phyloP scores from a whole-genome alignment of 1,284 basidiomycete species.

The Puccinia polysora region DNA sequence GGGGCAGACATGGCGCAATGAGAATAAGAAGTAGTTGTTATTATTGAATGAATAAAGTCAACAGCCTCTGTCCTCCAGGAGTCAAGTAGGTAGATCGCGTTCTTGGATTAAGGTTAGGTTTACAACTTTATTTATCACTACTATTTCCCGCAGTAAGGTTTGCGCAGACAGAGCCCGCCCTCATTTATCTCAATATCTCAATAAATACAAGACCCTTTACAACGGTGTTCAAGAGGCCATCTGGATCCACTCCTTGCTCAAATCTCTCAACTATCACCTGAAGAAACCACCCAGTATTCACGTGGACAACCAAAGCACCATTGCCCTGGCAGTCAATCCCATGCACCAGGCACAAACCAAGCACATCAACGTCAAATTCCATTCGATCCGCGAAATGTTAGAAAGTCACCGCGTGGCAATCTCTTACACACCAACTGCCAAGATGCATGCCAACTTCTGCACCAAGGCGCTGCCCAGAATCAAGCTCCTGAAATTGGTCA shows the following conservation, averaged over 20 bases:
- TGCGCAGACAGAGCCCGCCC: no score
- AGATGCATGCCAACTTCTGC: slow-evolving; percentile 56
- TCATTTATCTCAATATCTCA: no score
- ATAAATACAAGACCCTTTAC: not conserved
- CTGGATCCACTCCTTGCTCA: not conserved
- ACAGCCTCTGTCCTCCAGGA: no score
- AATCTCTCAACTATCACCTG: not conserved
- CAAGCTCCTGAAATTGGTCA: slow-evolving; percentile 41
- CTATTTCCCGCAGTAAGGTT: no score
- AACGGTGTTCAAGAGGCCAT: not conserved
- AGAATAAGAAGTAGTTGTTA: no score
- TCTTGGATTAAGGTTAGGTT: no score
- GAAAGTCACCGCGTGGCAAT: slow-evolving; percentile 50
- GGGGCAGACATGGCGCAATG: no score
- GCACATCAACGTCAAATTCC: slow-evolving; percentile 56
- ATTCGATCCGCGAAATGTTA: slow-evolving; percentile 55
- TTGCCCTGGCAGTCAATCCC: slow-evolving; percentile 53
- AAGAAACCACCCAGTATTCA: slow-evolving; percentile 49
- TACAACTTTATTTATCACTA: no score
- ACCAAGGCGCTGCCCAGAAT: slow-evolving; percentile 54
- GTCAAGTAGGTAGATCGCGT: no score
- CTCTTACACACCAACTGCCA: slow-evolving; percentile 49
- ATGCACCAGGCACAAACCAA: slow-evolving; percentile 53
- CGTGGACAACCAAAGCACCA: slow-evolving; percentile 55
- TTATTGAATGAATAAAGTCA: no score